phyloP scores from a whole-genome alignment of 2,329 filamentous ascomycete species.

The Pezicula neosporulosa region DNA sequence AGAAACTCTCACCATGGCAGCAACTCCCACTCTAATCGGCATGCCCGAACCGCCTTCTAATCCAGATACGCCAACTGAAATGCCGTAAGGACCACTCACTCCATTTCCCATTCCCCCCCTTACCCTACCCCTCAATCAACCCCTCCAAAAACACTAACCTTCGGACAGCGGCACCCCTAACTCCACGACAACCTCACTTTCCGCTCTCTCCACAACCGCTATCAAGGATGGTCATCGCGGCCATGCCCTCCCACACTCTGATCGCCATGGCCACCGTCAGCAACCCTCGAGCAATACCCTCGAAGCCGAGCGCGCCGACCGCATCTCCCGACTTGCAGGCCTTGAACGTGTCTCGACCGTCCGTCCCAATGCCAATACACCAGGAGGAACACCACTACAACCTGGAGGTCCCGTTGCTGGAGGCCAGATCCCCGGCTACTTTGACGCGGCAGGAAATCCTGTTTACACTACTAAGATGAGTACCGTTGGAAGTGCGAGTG shows the following conservation, averaged over 20 bases:
- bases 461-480: slow-evolving; percentile 70
- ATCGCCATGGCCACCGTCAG: slow-evolving; percentile 54
- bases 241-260: slow-evolving; percentile 59
- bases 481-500: slow-evolving; percentile 87
- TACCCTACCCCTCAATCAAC: slow-evolving; percentile 11
- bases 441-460: slow-evolving; percentile 71
- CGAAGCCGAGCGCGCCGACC: slow-evolving; percentile 89
- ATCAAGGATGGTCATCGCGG: slow-evolving; percentile 96
- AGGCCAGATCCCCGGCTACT: slow-evolving; percentile 63
- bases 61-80: slow-evolving; percentile 82
- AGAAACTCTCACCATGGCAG: slow-evolving; percentile 11
- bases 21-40: slow-evolving; percentile 65
- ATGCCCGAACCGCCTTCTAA: slow-evolving; percentile 79
- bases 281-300: slow-evolving; percentile 67
- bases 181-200: slow-evolving; percentile 87
- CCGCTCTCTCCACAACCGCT: slow-evolving; percentile 85
- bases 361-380: slow-evolving; percentile 39
- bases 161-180: slow-evolving; percentile 78
- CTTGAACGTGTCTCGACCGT: slow-evolving; percentile 82
- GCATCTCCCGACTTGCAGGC: slow-evolving; percentile 91
- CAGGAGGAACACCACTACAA: slow-evolving; percentile 26
- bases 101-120: slow-evolving; percentile 11
- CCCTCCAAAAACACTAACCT: slow-evolving; percentile 16
- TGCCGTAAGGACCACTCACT: slow-evolving; percentile 62
- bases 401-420: slow-evolving; percentile 1